Percentiles rank a stretch among this genome's conserved stretches.
phyloP scores from a whole-genome alignment of 495 filamentous ascomycete species.

The Tuber aestivum region DNA sequence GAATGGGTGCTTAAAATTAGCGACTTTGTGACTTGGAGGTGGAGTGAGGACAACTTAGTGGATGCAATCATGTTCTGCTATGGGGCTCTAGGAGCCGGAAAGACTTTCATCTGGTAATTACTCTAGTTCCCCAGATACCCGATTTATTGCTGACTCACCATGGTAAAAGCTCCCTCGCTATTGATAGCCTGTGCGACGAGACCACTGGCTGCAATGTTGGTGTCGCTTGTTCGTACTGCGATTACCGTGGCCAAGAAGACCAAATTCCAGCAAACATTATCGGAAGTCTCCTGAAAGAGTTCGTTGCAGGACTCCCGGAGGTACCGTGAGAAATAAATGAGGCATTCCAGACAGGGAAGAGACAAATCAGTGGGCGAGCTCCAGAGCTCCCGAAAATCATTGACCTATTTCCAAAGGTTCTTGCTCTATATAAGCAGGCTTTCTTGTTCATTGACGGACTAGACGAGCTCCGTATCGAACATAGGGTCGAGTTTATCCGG shows the following conservation, averaged over 20 bases:
- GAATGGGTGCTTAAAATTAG: not conserved
- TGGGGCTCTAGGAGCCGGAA: not conserved
- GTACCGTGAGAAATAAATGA: not conserved
- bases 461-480: conserved; percentile 14
- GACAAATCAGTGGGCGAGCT: not conserved
- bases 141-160: not conserved
- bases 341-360: not conserved
- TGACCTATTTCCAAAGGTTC: not conserved
- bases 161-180: not conserved
- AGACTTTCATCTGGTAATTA: not conserved
- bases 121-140: not conserved
- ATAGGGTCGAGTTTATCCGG: conserved; percentile 9
- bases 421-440: not conserved
- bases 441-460: conserved; percentile 19
- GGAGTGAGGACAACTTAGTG: not conserved
- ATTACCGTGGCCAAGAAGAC: not conserved
- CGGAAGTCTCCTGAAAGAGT: not conserved
- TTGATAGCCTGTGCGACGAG: not conserved
- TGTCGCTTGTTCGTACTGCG: not conserved
- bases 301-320: not conserved
- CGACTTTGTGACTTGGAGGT: not conserved
- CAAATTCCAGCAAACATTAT: not conserved
- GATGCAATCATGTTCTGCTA: not conserved
- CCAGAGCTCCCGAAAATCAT: not conserved
- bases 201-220: not conserved